Conservation (phyloP, 2,329 filamentous ascomycete genomes). For the Sporothrix schenckii region DNA sequence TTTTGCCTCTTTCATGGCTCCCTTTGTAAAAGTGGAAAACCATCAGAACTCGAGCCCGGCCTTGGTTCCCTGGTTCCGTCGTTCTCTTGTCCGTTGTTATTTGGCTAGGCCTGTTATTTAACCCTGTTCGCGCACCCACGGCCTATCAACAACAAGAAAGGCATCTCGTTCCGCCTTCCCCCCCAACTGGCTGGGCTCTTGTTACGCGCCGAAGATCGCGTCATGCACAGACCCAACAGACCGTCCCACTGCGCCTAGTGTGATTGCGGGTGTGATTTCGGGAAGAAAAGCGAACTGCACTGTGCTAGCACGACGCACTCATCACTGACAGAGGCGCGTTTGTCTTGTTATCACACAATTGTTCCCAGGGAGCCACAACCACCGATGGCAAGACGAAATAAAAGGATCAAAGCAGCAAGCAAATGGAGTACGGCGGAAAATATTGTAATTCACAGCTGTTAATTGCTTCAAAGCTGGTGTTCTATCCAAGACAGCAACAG, state of each 20-base stretch:
- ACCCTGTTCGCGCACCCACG: background rate
- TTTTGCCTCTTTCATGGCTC: background rate
- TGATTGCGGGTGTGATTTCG: background rate
- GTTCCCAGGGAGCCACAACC: no score
- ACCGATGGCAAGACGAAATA: no score
- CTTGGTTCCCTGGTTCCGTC: background rate
- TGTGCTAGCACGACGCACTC: background rate
- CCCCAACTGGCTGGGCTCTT: slow-evolving; percentile 11
- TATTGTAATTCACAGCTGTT: no score
- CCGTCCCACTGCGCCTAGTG: slow-evolving; percentile 16
- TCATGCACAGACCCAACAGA: slow-evolving; percentile 22
- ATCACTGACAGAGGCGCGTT: no score
- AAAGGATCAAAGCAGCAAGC: no score
- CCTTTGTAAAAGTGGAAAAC: background rate
- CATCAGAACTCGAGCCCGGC: background rate
- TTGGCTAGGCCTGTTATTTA: background rate
- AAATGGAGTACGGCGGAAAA: no score
- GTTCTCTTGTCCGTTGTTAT: background rate
- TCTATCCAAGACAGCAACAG: no score
- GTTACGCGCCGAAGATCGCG: slow-evolving; percentile 27
- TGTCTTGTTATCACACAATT: no score
- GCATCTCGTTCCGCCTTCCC: background rate
- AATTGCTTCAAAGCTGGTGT: no score
- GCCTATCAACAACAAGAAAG: slow-evolving; percentile 6
- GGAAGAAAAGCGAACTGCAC: background rate